Evolutionary conservation across 169 alveolate genomes (phyloP), one percentile per base, ranked within the genome.

Genomic region (Plasmodium billcollinsi): DNA sequence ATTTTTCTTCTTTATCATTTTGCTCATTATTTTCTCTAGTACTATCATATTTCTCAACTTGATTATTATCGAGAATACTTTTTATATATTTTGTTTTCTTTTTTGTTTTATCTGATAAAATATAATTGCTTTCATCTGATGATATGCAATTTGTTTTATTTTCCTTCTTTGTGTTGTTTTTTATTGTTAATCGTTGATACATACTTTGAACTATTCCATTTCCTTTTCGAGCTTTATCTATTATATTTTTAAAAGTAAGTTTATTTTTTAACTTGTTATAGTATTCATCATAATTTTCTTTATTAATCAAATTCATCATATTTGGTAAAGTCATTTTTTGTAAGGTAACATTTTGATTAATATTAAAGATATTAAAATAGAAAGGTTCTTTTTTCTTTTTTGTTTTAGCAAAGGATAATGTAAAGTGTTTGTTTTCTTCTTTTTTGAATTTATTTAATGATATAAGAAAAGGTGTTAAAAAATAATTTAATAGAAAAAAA

Each of bases 401-500:
- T 62, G 47, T 39, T 7, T 39, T 39, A 26, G 14, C 3, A 1
- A 69, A 14, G 12, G 74, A 52, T 2, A 65, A 39, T 1, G 21
- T 12, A 20, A 74, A 24, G 4, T 21, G 29, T 9, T 45, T 65
- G 3, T 78, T 56, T 24, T 39, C 54, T 12, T 78, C 66, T 50
- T 62, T 62, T 20, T 39, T 73, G 12, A 14, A 45, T 7, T 5
- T 50, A 50, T 20, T 12, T 18, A 78, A 26, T 7, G 67, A 43
- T 3, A 83, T 69, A 29, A 39, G 47, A 39, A 33, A 50, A 21
- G 91, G 91, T 14, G 91, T 83, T 3, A 83, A 9, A 47, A 39
- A 83, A 83, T 83, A 83, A 50, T 71, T 83, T 45, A 83, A 73
- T 50, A 70, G 24, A 29, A 83, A 39, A 73, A 83, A 83, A 43